A percentile compares a stretch with the other conserved stretches of the same genome.
These are phyloP conservation scores for Fibroporia radiculosa DNA, from an alignment of 768 basidiomycete genomes.

Conservation along the genomic window DNA sequence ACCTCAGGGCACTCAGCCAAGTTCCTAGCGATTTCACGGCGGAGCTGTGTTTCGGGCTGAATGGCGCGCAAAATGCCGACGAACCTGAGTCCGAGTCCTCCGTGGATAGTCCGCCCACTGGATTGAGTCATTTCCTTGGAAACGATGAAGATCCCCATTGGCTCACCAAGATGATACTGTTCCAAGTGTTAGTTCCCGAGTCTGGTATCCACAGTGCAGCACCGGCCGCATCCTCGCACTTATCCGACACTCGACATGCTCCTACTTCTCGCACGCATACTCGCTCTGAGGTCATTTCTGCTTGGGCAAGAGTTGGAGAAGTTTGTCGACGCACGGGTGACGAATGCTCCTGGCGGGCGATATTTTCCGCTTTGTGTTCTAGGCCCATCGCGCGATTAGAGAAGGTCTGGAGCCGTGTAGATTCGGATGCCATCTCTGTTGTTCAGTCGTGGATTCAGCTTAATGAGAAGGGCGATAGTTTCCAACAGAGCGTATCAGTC, in stretches of 20 bases:
- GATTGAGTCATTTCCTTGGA: conserved; percentile 45
- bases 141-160: conserved; percentile 70
- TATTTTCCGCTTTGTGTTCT: conserved; percentile 62
- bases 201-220: conserved; percentile 27
- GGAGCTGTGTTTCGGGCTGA: conserved; percentile 32
- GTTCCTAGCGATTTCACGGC: conserved; percentile 48
- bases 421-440: conserved; percentile 43
- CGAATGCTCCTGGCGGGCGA: conserved; percentile 73
- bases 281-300: conserved; percentile 62
- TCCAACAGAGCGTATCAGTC: conserved; percentile 35
- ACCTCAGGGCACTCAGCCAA: conserved; percentile 38
- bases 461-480: conserved; percentile 26
- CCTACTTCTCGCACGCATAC: conserved; percentile 55
- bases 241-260: conserved; percentile 21
- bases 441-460: conserved; percentile 65
- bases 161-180: conserved; percentile 65
- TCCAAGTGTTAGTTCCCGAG: conserved; percentile 64
- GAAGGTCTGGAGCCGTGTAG: conserved; percentile 75
- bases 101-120: too few species aligned
- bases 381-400: conserved; percentile 68
- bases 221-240: conserved; percentile 25
- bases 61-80: conserved; percentile 10
- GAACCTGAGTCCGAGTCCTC: conserved; percentile 1
- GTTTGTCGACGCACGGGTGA: conserved; percentile 66
- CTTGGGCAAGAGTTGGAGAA: conserved; percentile 72